phyloP scores from a whole-genome alignment of 2,329 filamentous ascomycete genomes.

The Alternaria infectoria region DNA sequence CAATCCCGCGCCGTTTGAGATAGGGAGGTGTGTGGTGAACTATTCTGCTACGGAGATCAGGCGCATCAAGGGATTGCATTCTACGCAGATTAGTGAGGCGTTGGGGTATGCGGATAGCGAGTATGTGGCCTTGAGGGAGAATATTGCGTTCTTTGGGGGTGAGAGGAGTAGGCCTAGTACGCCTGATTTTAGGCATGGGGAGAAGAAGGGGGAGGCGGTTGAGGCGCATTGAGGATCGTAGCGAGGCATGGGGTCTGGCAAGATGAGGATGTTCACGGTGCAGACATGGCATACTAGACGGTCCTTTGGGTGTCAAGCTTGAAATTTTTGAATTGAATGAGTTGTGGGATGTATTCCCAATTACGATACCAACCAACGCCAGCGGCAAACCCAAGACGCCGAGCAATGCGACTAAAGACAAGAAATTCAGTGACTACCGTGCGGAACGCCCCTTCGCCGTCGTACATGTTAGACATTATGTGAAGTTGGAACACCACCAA shows the following conservation, averaged over 20 bases:
- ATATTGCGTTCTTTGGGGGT: slow-evolving; percentile 74
- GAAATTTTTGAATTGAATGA: background rate
- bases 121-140: slow-evolving; percentile 88
- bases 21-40: slow-evolving; percentile 89
- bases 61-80: slow-evolving; percentile 83
- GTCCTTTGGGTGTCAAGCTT: background rate
- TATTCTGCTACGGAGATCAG: slow-evolving; percentile 86
- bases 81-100: slow-evolving; percentile 77
- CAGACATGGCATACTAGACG: background rate
- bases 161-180: slow-evolving; percentile 49
- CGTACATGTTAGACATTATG: slow-evolving; percentile 23
- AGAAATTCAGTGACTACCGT: slow-evolving; percentile 10
- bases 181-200: slow-evolving; percentile 33
- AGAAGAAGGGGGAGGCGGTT: slow-evolving; percentile 1
- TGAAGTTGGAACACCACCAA: slow-evolving; percentile 6
- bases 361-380: background rate
- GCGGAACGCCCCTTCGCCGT: slow-evolving; percentile 15
- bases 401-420: slow-evolving; percentile 9
- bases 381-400: slow-evolving; percentile 3
- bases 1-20: slow-evolving; percentile 63
- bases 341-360: background rate
- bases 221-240: slow-evolving; percentile 5
- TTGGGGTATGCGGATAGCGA: slow-evolving; percentile 94
- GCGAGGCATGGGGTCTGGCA: background rate
- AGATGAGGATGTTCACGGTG: background rate